Percentiles rank a stretch among this genome's conserved stretches.
phyloP scores from a whole-genome alignment of 257 asterid species.

The Penstemon eatonii region DNA sequence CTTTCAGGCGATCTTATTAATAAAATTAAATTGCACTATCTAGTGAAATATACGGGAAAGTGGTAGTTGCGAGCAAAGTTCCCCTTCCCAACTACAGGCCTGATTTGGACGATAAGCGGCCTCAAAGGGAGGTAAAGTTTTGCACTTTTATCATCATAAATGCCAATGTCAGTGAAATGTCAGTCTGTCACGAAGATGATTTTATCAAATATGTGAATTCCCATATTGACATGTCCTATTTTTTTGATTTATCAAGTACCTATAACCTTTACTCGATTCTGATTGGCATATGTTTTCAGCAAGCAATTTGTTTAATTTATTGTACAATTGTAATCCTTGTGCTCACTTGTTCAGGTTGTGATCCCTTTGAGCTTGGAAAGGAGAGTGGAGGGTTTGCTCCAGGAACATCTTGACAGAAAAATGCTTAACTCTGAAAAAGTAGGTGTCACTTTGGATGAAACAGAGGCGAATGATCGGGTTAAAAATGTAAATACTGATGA shows the following conservation, averaged over 20 bases:
- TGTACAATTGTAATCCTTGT: constrained; percentile 26
- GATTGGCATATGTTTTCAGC: constrained; percentile 10
- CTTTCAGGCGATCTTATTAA: constrained; percentile 4
- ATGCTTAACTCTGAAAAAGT: constrained; percentile 44
- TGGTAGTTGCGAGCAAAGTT: constrained; percentile 83
- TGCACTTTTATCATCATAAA: constrained; percentile 12
- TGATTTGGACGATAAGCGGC: constrained; percentile 95
- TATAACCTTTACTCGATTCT: background rate
- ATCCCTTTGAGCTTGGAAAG: constrained; percentile 93
- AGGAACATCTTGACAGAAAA: constrained; percentile 90
- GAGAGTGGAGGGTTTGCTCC: constrained; percentile 95
- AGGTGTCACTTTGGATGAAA: constrained; percentile 37
- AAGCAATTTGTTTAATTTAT: constrained; percentile 18
- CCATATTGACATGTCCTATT: background rate
- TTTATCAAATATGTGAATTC: constrained; percentile 6
- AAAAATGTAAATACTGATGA: constrained; percentile 52
- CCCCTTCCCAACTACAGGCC: constrained; percentile 96
- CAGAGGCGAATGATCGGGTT: constrained; percentile 35
- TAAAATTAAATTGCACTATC: constrained; percentile 25
- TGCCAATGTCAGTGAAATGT: background rate
- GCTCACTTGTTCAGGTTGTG: constrained; percentile 61
- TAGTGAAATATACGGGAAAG: constrained; percentile 89
- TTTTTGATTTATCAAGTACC: constrained; percentile 17
- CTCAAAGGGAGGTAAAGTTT: constrained; percentile 81
- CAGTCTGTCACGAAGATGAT: constrained; percentile 2